These are phyloP conservation scores for Magnolia kwangsiensis DNA, from an alignment of 164 flowering plant species.

Conservation along the genomic window DNA sequence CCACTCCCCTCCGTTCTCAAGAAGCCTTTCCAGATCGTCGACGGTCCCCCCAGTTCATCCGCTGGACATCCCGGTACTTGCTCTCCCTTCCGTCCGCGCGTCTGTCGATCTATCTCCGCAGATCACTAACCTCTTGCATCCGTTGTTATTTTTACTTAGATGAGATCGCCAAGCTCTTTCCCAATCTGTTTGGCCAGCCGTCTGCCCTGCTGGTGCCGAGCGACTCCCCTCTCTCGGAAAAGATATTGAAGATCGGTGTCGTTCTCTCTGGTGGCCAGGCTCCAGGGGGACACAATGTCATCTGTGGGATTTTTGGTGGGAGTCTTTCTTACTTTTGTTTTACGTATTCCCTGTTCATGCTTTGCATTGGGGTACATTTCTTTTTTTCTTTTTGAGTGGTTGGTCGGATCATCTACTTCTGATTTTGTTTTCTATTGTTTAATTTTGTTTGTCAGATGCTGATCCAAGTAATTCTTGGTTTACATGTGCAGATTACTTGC, in stretches of 20 bases:
- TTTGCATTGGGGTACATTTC: not conserved
- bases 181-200: constrained; percentile 79
- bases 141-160: constrained; percentile 28
- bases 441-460: not conserved
- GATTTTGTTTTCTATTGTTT: constrained; percentile 1
- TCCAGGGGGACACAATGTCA: constrained; percentile 99
- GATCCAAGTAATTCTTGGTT: not conserved
- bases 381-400: not conserved
- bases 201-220: constrained; percentile 66
- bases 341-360: not conserved
- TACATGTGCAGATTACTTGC: constrained; percentile 72
- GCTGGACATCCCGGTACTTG: constrained; percentile 78
- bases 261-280: constrained; percentile 98
- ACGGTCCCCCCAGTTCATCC: constrained; percentile 83
- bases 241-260: constrained; percentile 84
- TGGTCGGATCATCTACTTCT: not conserved
- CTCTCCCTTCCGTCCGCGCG: not conserved
- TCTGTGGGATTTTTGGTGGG: constrained; percentile 84
- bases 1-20: constrained; percentile 76
- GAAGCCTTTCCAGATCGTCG: constrained; percentile 51
- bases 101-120: not conserved
- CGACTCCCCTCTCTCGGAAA: constrained; percentile 25
- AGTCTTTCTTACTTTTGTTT: not conserved
- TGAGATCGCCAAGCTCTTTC: constrained; percentile 93
- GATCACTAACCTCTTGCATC: not conserved